phyloP scores from a whole-genome alignment of 2,329 filamentous ascomycete genomes.

The Curvularia sp. region DNA sequence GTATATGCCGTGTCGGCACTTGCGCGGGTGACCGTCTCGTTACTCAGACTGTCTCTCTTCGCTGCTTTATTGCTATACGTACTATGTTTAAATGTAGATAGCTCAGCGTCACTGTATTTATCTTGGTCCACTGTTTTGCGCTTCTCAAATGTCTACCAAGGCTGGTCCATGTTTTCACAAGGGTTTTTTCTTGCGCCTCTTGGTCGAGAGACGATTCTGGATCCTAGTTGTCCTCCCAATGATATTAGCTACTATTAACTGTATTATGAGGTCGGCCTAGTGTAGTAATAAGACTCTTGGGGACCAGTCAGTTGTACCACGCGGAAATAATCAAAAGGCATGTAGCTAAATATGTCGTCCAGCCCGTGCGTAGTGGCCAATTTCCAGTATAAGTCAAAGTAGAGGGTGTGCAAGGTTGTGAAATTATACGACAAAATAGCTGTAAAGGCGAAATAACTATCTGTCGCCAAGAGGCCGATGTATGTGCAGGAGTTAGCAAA shows the following conservation, averaged over 20 bases:
- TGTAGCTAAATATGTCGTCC: constrained; percentile 3
- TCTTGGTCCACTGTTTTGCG: not conserved
- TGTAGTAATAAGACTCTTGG: not conserved
- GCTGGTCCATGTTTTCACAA: constrained; percentile 7
- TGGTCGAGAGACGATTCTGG: constrained; percentile 1
- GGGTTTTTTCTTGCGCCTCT: constrained; percentile 2
- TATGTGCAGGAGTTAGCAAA: not conserved
- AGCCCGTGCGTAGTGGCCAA: constrained; percentile 1
- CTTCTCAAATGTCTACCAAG: constrained; percentile 7
- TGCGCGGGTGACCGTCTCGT: not conserved
- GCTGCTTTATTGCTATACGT: constrained; percentile 9
- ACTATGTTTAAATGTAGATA: constrained; percentile 11
- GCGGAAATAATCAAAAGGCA: constrained; percentile 4
- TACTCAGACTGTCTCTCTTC: not conserved
- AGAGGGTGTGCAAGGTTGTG: not conserved
- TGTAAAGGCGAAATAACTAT: not conserved
- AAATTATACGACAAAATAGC: not conserved
- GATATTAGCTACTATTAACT: not conserved
- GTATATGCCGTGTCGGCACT: constrained; percentile 3
- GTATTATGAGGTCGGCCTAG: not conserved
- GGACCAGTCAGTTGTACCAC: not conserved
- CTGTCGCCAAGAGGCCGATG: not conserved
- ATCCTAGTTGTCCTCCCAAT: constrained; percentile 7
- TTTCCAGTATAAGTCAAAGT: not conserved
- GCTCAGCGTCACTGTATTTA: not conserved